Percentiles rank a stretch among this genome's conserved stretches.
These are phyloP conservation scores for Pyrenochaeta sp. DNA, from an alignment of 2,329 filamentous ascomycete genomes.

Conservation along the genomic window DNA sequence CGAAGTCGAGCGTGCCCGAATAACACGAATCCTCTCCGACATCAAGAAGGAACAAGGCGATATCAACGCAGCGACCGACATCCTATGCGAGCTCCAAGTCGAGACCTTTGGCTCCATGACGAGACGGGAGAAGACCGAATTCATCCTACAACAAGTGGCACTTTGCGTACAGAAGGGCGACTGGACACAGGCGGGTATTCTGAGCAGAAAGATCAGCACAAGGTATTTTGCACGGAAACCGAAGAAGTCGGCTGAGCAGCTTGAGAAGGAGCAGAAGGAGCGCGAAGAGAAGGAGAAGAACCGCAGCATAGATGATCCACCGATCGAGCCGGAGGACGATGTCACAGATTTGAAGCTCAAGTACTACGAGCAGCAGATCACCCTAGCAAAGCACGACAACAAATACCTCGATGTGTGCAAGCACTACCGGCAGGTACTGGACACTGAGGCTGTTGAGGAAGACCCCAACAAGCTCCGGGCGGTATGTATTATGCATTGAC, in stretches of 20 bases:
- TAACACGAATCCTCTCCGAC: constrained; percentile 93
- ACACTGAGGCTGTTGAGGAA: constrained; percentile 93
- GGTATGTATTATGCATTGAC: constrained; percentile 61
- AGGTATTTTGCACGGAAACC: constrained; percentile 88
- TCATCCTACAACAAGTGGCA: constrained; percentile 92
- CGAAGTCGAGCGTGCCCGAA: constrained; percentile 94
- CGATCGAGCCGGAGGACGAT: constrained; percentile 81
- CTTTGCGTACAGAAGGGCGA: constrained; percentile 95
- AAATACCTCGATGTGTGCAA: constrained; percentile 99
- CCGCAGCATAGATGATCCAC: constrained; percentile 76
- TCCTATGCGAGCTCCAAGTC: constrained; percentile 95
- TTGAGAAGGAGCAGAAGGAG: constrained; percentile 90
- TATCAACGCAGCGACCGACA: constrained; percentile 86
- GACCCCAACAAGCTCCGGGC: constrained; percentile 85
- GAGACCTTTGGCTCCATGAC: constrained; percentile 99
- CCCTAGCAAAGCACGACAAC: constrained; percentile 92
- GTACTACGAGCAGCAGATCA: constrained; percentile 98
- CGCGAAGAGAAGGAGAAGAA: constrained; percentile 83
- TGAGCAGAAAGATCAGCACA: constrained; percentile 97
- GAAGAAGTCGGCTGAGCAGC: constrained; percentile 86
- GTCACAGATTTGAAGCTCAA: constrained; percentile 94
- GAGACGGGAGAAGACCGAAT: constrained; percentile 96
- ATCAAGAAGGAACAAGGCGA: constrained; percentile 98
- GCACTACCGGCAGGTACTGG: constrained; percentile 94
- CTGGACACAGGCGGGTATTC: constrained; percentile 93